Base-by-base conservation (phyloP, 495 filamentous ascomycete genomes). In the Coniosporium apollinis region DNA sequence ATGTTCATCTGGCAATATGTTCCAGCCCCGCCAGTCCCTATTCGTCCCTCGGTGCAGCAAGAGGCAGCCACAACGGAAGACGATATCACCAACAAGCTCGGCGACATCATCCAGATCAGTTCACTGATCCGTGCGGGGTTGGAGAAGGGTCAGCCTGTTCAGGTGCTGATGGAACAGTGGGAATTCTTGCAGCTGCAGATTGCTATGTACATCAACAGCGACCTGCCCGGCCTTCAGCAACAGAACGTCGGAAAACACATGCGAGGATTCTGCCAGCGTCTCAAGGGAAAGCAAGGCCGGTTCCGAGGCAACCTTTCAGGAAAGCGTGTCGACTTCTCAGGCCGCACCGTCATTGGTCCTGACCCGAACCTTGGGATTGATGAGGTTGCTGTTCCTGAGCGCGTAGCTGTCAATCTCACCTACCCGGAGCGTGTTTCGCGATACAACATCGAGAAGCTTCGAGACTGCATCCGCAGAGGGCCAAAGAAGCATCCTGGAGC, bases 1-100 rank as follows among this genome's bases (percentile, higher is more conserved):
- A 92, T 93, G 80, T 92, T 94, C 55, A 66, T 97, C 14, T 97
- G 89, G 89, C 83, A 92, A 54, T 94, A 84, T 52, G 66, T 97
- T 17, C 89, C 89, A 1, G 87, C 85, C 2, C 84, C 89, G 1
- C 89, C 89, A 0, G 77, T 94, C 19, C 86, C 81, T 46, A 92
- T 97, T 47, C 70, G 89, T 30, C 89, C 89, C 4, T 93, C 85
- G 0, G 91, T 96, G 5, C 72, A 75, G 22, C 87, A 96, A 51
- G 89, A 94, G 38, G 72, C 66, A 20, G 82, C 84, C 1, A 93
- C 78, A 36, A 97, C 82, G 16, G 91, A 96, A 57, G 91, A 97
- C 49, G 89, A 97, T 52, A 67, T 97, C 45, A 96, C 91, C 2
- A 81, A 83, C 33, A 94, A 94, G 52, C 64, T 96, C 17, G 76